phyloP scores from a whole-genome alignment of 2,329 filamentous ascomycete genomes.

The Penicillium sp. region DNA sequence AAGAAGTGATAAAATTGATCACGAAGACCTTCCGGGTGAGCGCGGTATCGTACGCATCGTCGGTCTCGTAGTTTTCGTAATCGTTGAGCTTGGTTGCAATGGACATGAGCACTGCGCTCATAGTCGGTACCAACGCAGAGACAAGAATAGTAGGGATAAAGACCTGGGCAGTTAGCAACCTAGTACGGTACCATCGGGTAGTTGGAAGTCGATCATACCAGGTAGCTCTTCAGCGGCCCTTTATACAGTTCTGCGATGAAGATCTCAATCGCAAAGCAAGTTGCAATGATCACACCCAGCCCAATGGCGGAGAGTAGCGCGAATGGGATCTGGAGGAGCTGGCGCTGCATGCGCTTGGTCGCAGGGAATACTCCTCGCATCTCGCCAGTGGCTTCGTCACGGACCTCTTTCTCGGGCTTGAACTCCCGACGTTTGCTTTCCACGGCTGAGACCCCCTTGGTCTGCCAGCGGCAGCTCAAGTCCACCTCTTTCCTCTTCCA shows the following conservation, averaged over 20 bases:
- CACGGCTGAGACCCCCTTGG: slow-evolving; percentile 81
- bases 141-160: slow-evolving; percentile 89
- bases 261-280: slow-evolving; percentile 92
- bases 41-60: slow-evolving; percentile 78
- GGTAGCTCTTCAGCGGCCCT: slow-evolving; percentile 81
- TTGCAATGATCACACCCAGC: slow-evolving; percentile 83
- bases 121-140: slow-evolving; percentile 76
- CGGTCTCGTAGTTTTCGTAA: slow-evolving; percentile 90
- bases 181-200: slow-evolving; percentile 2
- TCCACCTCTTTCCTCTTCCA: slow-evolving; percentile 95
- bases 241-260: slow-evolving; percentile 95
- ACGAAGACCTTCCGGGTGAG: slow-evolving; percentile 93
- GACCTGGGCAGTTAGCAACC: slow-evolving; percentile 53
- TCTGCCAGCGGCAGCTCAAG: slow-evolving; percentile 85
- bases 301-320: slow-evolving; percentile 72
- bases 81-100: slow-evolving; percentile 78
- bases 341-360: slow-evolving; percentile 74
- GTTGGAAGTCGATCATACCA: slow-evolving; percentile 58
- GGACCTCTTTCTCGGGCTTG: slow-evolving; percentile 71
- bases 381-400: slow-evolving; percentile 84
- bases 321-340: slow-evolving; percentile 87
- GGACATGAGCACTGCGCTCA: slow-evolving; percentile 77
- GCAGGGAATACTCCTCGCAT: slow-evolving; percentile 74
- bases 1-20: slow-evolving; percentile 97
- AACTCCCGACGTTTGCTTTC: slow-evolving; percentile 78